Evolutionary conservation across 495 filamentous ascomycete genomes (phyloP).

Genomic region (Thermothielavioides terrestris): DNA sequence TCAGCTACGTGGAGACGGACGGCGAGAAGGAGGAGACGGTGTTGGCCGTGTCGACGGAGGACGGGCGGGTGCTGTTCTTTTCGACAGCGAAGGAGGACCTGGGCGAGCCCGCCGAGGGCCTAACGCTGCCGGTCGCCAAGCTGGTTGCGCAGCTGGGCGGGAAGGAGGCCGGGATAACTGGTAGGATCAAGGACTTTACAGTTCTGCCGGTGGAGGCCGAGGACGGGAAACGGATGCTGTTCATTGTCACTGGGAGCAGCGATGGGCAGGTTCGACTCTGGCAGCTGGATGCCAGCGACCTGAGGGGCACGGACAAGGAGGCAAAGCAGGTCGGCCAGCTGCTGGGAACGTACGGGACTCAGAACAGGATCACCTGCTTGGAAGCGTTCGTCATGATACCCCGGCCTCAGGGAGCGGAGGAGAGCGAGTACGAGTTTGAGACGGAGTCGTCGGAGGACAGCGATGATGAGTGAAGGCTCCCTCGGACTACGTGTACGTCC

Average conservation of each 20-base stretch:
- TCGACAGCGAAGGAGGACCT: slow-evolving; percentile 46
- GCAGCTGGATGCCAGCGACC: slow-evolving; percentile 43
- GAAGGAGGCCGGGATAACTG: slow-evolving; percentile 50
- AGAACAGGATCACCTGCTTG: slow-evolving; percentile 83
- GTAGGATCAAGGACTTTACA: slow-evolving; percentile 83
- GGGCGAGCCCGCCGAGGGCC: slow-evolving; percentile 6
- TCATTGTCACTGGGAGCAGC: slow-evolving; percentile 70
- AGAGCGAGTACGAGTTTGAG: slow-evolving; percentile 42
- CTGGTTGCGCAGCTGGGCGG: slow-evolving; percentile 74
- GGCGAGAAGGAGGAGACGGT: slow-evolving; percentile 41
- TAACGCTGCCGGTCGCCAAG: slow-evolving; percentile 40
- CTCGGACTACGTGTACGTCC: too few relatives aligned
- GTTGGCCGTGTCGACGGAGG: slow-evolving; percentile 81
- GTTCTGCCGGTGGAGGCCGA: slow-evolving; percentile 43
- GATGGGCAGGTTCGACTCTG: slow-evolving; percentile 76
- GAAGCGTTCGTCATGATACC: slow-evolving; percentile 76
- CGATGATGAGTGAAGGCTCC: slow-evolving; percentile 37
- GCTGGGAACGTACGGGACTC: slow-evolving; percentile 72
- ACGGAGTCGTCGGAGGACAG: slow-evolving; percentile 35
- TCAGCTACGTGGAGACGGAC: slow-evolving; percentile 55
- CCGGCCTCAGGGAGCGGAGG: slow-evolving; percentile 38
- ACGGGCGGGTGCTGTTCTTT: slow-evolving; percentile 82
- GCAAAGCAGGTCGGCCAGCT: slow-evolving; percentile 58
- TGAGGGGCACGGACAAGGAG: slow-evolving; percentile 24
- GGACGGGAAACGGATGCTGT: slow-evolving; percentile 32